Base-by-base conservation (phyloP, 2,329 filamentous ascomycete genomes). In the Aureobasidium sp. region DNA sequence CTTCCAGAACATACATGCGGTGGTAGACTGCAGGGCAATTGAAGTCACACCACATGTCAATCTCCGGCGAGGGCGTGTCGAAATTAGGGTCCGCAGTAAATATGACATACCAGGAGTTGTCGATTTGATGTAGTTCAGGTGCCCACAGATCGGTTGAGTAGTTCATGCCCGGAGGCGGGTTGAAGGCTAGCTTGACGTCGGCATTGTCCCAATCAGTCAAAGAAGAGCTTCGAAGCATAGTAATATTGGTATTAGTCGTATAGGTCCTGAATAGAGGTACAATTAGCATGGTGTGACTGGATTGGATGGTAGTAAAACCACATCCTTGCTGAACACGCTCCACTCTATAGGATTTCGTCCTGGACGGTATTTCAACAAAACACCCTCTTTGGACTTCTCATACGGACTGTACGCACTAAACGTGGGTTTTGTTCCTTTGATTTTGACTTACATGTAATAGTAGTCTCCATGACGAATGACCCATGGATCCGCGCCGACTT, bases 111-210 rank as follows among this genome's bases (percentile, higher is more conserved):
- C 79, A 81, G 13, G 69, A 73, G 47, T 71, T 72, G 62, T 75
- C 70, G 45, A 81, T 71, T 16, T 72, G 69, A 66, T 82, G 79
- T 9, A 82, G 68, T 63, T 81, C 79, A 3, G 79, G 79, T 6
- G 78, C 79, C 79, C 79, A 81, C 7, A 81, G 68, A 61, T 79
- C 72, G 13, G 76, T 79, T 10, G 75, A 76, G 68, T 79, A 80
- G 59, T 75, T 74, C 59, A 72, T 68, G 48, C 75, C 74, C 34
- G 69, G 67, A 36, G 74, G 71, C 13, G 78, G 77, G 36, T 71
- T 63, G 66, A 79, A 79, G 42, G 78, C 68, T 10, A 75, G 63
- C 64, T 75, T 77, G 21, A 69, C 70, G 13, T 80, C 78, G 39
- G 77, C 78, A 62, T 70, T 70, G 47, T 74, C 70, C 77, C 77